phyloP scores from a whole-genome alignment of 2,329 filamentous ascomycete species.

The Intubia oerlemansii region DNA sequence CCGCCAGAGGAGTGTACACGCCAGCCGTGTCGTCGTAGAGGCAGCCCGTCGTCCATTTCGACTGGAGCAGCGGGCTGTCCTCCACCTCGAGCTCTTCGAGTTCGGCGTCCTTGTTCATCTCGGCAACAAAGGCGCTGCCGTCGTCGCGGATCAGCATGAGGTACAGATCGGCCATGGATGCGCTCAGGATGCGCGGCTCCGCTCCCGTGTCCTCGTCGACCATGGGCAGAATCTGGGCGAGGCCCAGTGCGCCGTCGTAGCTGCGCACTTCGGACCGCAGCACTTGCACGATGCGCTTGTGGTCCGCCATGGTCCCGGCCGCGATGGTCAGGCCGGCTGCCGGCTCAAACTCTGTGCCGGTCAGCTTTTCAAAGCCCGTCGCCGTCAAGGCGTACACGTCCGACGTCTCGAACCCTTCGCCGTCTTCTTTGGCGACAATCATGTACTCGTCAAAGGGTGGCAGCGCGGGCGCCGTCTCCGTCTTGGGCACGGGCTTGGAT shows the following conservation, averaged over 20 bases:
- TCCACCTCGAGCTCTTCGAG: conserved; percentile 59
- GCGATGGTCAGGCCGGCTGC: conserved; percentile 75
- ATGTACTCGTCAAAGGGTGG: conserved; percentile 62
- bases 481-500: conserved; percentile 43
- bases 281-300: conserved; percentile 69
- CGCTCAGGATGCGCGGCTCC: conserved; percentile 56
- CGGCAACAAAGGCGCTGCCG: conserved; percentile 54
- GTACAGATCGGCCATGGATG: conserved; percentile 74
- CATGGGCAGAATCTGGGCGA: conserved; percentile 84
- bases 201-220: conserved; percentile 73
- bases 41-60: conserved; percentile 66
- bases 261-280: conserved; percentile 70
- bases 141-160: conserved; percentile 70
- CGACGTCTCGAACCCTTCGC: conserved; percentile 52
- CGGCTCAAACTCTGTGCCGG: conserved; percentile 77
- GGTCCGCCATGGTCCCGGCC: conserved; percentile 61
- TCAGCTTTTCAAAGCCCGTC: conserved; percentile 51
- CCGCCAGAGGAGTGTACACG: conserved; percentile 24
- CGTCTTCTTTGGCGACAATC: conserved; percentile 54
- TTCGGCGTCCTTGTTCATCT: conserved; percentile 64
- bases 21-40: conserved; percentile 50
- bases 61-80: conserved; percentile 31
- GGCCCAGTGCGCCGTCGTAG: conserved; percentile 74
- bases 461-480: conserved; percentile 32
- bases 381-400: conserved; percentile 59